A percentile compares a stretch with the other conserved stretches of the same genome.
These are phyloP conservation scores for Cryoendolithus antarcticus DNA, from an alignment of 2,329 filamentous ascomycete genomes.

Conservation along the genomic window DNA sequence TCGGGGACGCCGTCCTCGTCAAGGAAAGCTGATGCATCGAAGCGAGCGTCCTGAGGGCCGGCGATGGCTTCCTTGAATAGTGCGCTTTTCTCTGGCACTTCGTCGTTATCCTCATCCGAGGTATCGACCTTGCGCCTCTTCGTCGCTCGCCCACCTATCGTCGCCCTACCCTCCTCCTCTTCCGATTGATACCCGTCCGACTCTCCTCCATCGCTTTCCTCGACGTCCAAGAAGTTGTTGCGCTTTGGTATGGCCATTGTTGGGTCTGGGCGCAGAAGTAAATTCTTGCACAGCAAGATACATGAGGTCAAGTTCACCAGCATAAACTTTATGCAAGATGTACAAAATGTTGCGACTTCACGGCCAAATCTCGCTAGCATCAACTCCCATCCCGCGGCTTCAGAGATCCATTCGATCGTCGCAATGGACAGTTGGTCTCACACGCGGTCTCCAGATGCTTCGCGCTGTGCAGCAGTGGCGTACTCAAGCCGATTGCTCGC, in stretches of 20 bases:
- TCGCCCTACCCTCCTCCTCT: conserved; percentile 52
- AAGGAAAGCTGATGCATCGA: conserved; percentile 10
- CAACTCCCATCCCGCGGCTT: too few relatives aligned
- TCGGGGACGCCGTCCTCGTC: conserved; percentile 12
- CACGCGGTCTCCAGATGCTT: too few relatives aligned
- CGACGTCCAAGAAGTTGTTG: conserved; percentile 56
- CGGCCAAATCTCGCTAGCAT: too few relatives aligned
- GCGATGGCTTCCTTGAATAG: conserved; percentile 7
- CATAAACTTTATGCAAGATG: too few relatives aligned
- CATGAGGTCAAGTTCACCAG: too few relatives aligned
- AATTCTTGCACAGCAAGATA: too few relatives aligned
- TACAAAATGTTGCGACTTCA: too few relatives aligned
- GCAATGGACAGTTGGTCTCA: too few relatives aligned
- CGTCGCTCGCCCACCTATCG: conserved; percentile 30
- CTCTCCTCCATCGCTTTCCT: conserved; percentile 31
- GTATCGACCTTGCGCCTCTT: conserved; percentile 53
- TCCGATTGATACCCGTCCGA: conserved; percentile 54
- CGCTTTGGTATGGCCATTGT: conserved; percentile 56
- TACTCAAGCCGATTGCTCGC: too few relatives aligned
- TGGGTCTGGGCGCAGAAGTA: background rate
- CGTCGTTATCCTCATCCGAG: conserved; percentile 25
- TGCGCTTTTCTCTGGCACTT: conserved; percentile 8
- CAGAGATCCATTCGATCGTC: too few relatives aligned
- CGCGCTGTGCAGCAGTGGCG: too few relatives aligned
- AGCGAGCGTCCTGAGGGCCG: conserved; percentile 7